Percentiles rank a stretch among this genome's conserved stretches.
phyloP scores from a whole-genome alignment of 2,329 filamentous ascomycete species.

The Madurella mycetomatis region DNA sequence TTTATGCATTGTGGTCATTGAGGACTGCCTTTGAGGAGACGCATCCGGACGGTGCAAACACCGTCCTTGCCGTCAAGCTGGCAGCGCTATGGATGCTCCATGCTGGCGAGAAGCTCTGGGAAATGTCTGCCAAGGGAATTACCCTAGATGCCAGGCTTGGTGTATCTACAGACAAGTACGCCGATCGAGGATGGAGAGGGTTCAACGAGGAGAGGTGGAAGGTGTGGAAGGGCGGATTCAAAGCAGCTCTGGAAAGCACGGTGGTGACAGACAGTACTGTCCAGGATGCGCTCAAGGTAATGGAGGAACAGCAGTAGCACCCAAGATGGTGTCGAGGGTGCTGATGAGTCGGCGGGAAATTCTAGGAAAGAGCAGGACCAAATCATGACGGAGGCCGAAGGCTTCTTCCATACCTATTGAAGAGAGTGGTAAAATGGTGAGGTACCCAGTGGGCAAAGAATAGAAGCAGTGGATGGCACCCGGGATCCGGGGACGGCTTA shows the following conservation, averaged over 20 bases:
- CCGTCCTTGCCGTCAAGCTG: slow-evolving; percentile 19
- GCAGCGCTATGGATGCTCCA: slow-evolving; percentile 26
- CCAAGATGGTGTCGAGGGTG: not conserved
- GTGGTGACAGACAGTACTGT: not conserved
- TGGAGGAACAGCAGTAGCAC: not conserved
- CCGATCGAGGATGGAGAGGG: slow-evolving; percentile 25
- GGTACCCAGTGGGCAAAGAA: too few species aligned
- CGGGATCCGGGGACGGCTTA: too few species aligned
- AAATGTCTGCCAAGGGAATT: slow-evolving; percentile 10
- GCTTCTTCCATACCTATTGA: too few species aligned
- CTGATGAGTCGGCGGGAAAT: not conserved
- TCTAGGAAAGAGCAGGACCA: too few species aligned
- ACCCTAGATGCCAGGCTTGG: slow-evolving; percentile 20
- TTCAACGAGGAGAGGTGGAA: slow-evolving; percentile 27
- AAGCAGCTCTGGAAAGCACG: not conserved
- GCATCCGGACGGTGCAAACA: not conserved
- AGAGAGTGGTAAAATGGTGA: too few species aligned
- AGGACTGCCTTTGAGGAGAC: slow-evolving; percentile 28
- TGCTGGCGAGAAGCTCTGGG: slow-evolving; percentile 17
- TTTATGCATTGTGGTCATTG: slow-evolving; percentile 29
- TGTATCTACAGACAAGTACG: slow-evolving; percentile 19
- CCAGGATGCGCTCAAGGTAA: not conserved
- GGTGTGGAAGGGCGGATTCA: slow-evolving; percentile 25
- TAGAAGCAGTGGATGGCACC: too few species aligned
- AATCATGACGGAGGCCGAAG: too few species aligned